Evolutionary conservation across 2,329 filamentous ascomycete genomes (phyloP), one percentile per base, ranked within the genome.

Genomic region (Penicillium decumbens): DNA sequence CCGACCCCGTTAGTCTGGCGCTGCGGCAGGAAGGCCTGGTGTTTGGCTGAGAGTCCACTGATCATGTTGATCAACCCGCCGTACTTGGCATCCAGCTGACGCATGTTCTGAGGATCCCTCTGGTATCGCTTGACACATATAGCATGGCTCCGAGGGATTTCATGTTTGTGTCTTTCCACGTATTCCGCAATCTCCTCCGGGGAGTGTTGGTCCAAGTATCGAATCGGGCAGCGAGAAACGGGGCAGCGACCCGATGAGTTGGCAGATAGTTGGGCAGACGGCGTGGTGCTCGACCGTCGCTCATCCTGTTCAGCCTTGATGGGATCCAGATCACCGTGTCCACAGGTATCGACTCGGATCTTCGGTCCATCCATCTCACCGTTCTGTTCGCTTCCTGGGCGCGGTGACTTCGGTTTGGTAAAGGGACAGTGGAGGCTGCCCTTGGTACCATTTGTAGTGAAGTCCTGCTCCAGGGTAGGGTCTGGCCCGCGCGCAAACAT

Each of bases 1-100:
- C 64, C 25, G 57, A 50, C 65, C 51, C 60, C 60, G 45, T 59
- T 65, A 45, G 51, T 59, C 41, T 58, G 55, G 41, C 63, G 60
- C 35, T 80, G 78, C 42, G 88, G 88, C 25, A 96, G 75, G 82
- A 93, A 89, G 5, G 88, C 85, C 65, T 93, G 87, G 66, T 97
- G 92, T 60, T 95, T 89, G 56, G 85, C 81, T 42, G 90, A 88
- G 33, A 97, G 76, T 7, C 89, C 89, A 67, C 93, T 86, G 53
- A 97, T 95, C 92, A 97, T 96, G 72, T 83, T 95, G 59, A 89
- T 89, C 38, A 96, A 76, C 66, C 86, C 92, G 57, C 89, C 90
- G 67, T 96, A 97, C 69, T 96, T 97, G 55, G 89, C 89, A 68
- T 97, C 92, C 47, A 97, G 77, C 70, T 95, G 88, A 57, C 84